Evolutionary conservation across 2,329 filamentous ascomycete species (phyloP), one percentile per base, ranked within the genome.

Genomic region (Magnaporthiopsis incrustans): DNA sequence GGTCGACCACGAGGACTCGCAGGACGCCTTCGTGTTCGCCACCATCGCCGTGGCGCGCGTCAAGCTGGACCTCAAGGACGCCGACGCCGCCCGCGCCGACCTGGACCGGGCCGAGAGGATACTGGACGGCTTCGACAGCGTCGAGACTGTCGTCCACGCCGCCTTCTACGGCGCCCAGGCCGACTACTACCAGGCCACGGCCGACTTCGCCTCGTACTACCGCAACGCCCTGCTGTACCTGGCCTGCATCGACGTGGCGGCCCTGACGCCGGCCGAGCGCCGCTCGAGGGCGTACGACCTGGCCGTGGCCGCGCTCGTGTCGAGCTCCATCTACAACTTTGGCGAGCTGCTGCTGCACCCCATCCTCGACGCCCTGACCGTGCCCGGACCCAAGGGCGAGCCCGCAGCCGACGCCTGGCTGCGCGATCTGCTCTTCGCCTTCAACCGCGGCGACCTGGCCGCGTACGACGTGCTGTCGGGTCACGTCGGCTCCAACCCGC

Each of bases 271-370:
- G 63, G 81, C 84, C 64, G 93, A 99, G 76, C 89, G 91, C 71
- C 88, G 89, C 75, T 85, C 84, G 66, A 88, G 94, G 70, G 95
- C 95, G 59, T 96, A 97, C 78, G 92, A 97, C 75, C 88, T 99
- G 67, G 90, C 90, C 73, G 89, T 98, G 63, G 92, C 95, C 33
- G 95, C 95, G 12, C 84, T 99, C 11, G 90, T 97, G 56, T 97
- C 93, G 62, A 91, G 94, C 72, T 91, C 87, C 71, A 99, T 98
- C 79, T 98, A 99, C 86, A 99, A 99, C 82, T 99, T 99, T 71
- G 95, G 95, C 76, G 95, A 99, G 81, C 88, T 99, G n/a, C 86
- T 99, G 38, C 85, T 99, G 69, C 95, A 99, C 76, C 95, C 95
- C 4, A 96, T 99, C 73, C 88, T 99, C 67, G 91, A 97, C 73